A percentile compares a stretch with the other conserved stretches of the same genome.
These are phyloP conservation scores for Amoebophrya sp. DNA, from an alignment of 169 alveolate species.

Conservation along the genomic window DNA sequence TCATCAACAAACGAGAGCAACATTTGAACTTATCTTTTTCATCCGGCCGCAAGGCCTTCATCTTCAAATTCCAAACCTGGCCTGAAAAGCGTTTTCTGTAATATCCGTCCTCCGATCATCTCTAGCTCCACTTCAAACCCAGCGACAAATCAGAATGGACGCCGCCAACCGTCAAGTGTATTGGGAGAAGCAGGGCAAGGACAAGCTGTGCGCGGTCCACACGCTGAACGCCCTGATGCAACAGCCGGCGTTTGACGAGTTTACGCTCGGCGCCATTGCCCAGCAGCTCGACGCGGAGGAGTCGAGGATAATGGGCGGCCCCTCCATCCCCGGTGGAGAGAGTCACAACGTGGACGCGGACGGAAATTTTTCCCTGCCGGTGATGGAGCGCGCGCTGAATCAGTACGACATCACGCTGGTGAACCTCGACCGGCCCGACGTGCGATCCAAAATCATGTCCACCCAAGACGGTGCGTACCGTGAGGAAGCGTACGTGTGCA, in stretches of 20 bases:
- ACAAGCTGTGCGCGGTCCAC: neutral
- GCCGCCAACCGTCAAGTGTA: neutral
- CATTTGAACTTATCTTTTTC: too few relatives aligned
- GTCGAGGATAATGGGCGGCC: neutral
- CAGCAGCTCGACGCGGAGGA: neutral
- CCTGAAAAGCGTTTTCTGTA: too few relatives aligned
- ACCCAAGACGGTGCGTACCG: neutral
- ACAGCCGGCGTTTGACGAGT: neutral
- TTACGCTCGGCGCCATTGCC: neutral
- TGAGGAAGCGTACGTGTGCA: neutral
- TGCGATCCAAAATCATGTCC: neutral
- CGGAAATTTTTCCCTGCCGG: neutral
- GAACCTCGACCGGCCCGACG: neutral
- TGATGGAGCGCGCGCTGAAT: neutral
- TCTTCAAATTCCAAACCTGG: too few relatives aligned
- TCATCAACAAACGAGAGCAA: too few relatives aligned
- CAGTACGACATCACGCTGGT: neutral
- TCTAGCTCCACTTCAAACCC: too few relatives aligned
- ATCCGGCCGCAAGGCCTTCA: too few relatives aligned
- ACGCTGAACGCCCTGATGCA: neutral
- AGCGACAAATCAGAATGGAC: too few relatives aligned
- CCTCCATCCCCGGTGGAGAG: neutral
- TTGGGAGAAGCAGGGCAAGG: neutral
- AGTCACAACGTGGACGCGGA: neutral
- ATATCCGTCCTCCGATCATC: too few relatives aligned